phyloP scores from a whole-genome alignment of 352 stramenopile genomes.

The Globisporangium acanthophoron region DNA sequence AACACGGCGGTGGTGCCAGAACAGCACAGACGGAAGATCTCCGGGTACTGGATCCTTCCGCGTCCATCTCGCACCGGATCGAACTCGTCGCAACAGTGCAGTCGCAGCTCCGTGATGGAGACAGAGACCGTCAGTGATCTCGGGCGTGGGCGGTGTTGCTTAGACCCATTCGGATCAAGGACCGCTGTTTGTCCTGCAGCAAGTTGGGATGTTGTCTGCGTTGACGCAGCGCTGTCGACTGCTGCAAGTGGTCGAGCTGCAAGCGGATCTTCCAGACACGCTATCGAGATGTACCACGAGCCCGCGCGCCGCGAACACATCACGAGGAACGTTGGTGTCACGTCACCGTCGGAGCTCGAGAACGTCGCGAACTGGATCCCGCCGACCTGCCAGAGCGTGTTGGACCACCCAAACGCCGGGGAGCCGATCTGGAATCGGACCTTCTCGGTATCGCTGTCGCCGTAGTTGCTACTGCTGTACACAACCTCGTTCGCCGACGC shows the following conservation, averaged over 20 bases:
- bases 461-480: conserved; percentile 3
- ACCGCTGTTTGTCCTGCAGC: neutral
- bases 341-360: conserved; percentile 11
- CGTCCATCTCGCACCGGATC: conserved; percentile 24
- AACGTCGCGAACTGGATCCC: conserved; percentile 83
- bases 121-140: conserved; percentile 32
- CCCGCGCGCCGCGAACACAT: conserved; percentile 61
- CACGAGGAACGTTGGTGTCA: conserved; percentile 52
- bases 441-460: conserved; percentile 10
- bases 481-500: conserved; percentile 14
- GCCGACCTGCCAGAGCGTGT: conserved; percentile 70
- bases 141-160: conserved; percentile 7
- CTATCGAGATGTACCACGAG: conserved; percentile 61
- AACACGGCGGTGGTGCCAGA: conserved; percentile 38
- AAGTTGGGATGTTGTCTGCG: neutral
- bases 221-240: neutral
- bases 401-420: conserved; percentile 64
- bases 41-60: conserved; percentile 45
- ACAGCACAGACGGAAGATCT: conserved; percentile 44
- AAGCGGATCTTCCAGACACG: conserved; percentile 56
- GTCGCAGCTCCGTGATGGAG: conserved; percentile 29
- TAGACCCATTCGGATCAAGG: neutral
- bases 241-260: neutral
- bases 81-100: conserved; percentile 71
- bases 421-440: conserved; percentile 68